phyloP scores from a whole-genome alignment of 768 basidiomycete species.

The Kwoniella dendrophila region DNA sequence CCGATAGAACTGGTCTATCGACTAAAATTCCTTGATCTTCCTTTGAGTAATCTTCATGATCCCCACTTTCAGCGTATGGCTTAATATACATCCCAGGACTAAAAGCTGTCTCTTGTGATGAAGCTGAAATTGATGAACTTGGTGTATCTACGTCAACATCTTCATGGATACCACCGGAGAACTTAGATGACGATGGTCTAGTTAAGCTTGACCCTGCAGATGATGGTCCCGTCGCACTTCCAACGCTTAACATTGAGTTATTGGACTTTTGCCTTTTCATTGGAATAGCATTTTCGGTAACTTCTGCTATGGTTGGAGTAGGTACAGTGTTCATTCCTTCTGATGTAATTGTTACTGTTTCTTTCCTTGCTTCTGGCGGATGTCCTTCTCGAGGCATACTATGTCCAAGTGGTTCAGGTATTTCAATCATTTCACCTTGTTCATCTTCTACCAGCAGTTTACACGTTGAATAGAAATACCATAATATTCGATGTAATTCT shows the following conservation, averaged over 20 bases:
- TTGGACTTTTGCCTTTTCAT: conserved; percentile 12
- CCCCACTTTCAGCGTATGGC: conserved; percentile 25
- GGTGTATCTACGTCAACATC: conserved; percentile 17
- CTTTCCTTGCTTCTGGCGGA: conserved; percentile 1
- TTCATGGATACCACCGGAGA: conserved; percentile 1
- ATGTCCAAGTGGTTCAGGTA: conserved; percentile 6
- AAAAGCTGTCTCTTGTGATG: conserved; percentile 29
- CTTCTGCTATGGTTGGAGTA: conserved; percentile 37
- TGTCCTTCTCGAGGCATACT: not conserved
- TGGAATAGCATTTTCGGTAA: conserved; percentile 18
- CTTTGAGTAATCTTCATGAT: conserved; percentile 19
- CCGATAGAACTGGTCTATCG: conserved; percentile 61
- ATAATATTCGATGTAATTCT: conserved; percentile 77
- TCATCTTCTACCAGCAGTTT: conserved; percentile 65
- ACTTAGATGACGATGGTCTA: conserved; percentile 14
- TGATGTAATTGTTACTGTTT: conserved; percentile 41
- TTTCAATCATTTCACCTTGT: conserved; percentile 19
- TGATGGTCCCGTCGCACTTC: conserved; percentile 4
- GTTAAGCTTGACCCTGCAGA: conserved; percentile 26
- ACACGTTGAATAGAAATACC: conserved; percentile 86
- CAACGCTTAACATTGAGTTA: not conserved
- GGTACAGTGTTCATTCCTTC: conserved; percentile 48
- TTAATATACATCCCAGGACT: conserved; percentile 27
- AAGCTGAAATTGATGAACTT: conserved; percentile 16
- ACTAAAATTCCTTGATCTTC: conserved; percentile 28